Percentiles rank a stretch among this genome's conserved stretches.
phyloP scores from a whole-genome alignment of 768 basidiomycete genomes.

The Mycena vulgaris region DNA sequence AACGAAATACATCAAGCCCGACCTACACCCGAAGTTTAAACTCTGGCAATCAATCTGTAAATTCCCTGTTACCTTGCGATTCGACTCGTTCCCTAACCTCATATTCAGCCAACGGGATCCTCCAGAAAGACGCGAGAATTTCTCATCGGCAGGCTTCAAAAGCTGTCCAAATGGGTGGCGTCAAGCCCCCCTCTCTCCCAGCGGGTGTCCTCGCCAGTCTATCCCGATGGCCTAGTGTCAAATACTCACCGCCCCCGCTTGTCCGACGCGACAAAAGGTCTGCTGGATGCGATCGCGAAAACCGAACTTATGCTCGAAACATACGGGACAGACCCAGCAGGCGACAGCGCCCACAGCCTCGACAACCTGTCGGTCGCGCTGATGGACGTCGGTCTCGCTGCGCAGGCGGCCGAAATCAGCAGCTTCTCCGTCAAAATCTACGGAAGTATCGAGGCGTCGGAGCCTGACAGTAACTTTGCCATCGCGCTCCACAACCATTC shows the following conservation, averaged over 20 bases:
- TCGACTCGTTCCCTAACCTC: too few relatives aligned
- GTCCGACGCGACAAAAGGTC: neutral
- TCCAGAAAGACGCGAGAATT: conserved; percentile 1
- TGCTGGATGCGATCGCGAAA: neutral
- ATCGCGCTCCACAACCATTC: conserved; percentile 18
- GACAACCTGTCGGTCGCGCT: conserved; percentile 16
- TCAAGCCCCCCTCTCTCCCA: neutral
- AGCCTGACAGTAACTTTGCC: conserved; percentile 14
- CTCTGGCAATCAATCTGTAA: neutral
- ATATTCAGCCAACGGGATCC: neutral
- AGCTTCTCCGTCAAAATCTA: conserved; percentile 17
- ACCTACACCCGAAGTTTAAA: neutral
- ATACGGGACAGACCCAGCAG: neutral
- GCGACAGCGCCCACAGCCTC: conserved; percentile 9
- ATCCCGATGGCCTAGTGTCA: conserved; percentile 2
- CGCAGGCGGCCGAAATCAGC: conserved; percentile 19
- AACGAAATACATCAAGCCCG: neutral
- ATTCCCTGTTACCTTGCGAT: neutral
- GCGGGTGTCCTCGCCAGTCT: neutral
- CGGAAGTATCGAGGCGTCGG: neutral
- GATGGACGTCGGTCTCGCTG: conserved; percentile 19
- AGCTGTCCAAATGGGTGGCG: neutral
- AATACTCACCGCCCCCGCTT: conserved; percentile 1
- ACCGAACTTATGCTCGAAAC: neutral
- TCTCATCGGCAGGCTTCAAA: conserved; percentile 1